Percentiles rank a stretch among this genome's conserved stretches.
These are phyloP conservation scores for Penicillium cosmopolitanum DNA, from an alignment of 495 filamentous ascomycete species.

Conservation along the genomic window DNA sequence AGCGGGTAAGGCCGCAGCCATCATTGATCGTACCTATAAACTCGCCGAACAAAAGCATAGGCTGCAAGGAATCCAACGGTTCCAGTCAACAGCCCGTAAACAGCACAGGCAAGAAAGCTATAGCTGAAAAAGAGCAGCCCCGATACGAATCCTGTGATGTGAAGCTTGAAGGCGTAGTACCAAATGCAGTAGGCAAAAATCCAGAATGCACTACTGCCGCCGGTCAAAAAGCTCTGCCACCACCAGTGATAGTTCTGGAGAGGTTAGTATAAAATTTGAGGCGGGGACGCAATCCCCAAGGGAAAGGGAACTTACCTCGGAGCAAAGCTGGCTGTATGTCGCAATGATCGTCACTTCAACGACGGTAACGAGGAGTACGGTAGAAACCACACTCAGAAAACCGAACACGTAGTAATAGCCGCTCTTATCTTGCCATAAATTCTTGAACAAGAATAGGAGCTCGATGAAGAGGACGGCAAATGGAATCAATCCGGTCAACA, in stretches of 20 bases:
- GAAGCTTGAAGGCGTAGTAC: conserved; percentile 84
- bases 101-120: conserved; percentile 74
- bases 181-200: conserved; percentile 84
- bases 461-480: conserved; percentile 96
- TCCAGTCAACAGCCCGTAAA: conserved; percentile 83
- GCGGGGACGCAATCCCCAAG: background rate
- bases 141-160: conserved; percentile 81
- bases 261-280: background rate
- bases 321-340: conserved; percentile 84
- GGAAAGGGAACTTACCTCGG: conserved; percentile 55
- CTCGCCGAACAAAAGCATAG: conserved; percentile 85
- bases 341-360: conserved; percentile 89
- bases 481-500: conserved; percentile 82
- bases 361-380: conserved; percentile 77
- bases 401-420: conserved; percentile 96
- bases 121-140: conserved; percentile 88
- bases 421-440: conserved; percentile 89
- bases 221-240: conserved; percentile 90
- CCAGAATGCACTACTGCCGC: conserved; percentile 80
- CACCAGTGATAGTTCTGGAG: conserved; percentile 89
- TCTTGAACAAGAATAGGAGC: conserved; percentile 89
- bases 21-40: conserved; percentile 70
- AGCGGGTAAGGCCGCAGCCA: background rate
- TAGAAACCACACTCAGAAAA: conserved; percentile 76
- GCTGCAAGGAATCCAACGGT: conserved; percentile 89